These are phyloP conservation scores for Tilletiopsis washingtonensis DNA, from an alignment of 1,284 basidiomycete genomes.

Conservation along the genomic window DNA sequence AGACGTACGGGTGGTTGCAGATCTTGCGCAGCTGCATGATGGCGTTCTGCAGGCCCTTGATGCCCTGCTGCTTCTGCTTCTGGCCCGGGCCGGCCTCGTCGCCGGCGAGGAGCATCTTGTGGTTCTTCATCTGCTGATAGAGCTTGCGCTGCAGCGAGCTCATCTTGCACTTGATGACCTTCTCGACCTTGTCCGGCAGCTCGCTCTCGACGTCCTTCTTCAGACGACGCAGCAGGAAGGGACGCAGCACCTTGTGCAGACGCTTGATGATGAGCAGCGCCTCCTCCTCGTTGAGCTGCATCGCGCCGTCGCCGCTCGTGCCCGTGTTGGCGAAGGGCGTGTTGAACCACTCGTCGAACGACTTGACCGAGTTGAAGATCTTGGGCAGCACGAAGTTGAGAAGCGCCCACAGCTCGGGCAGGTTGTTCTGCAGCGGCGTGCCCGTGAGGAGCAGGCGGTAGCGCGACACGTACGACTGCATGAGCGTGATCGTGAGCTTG, in stretches of 20 bases:
- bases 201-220: slow-evolving; percentile 99
- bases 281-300: slow-evolving; percentile 99
- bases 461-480: slow-evolving; percentile 83
- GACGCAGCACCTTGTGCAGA: slow-evolving; percentile 93
- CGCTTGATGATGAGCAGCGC: slow-evolving; percentile 93
- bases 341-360: slow-evolving; percentile 99
- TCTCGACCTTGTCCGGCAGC: slow-evolving; percentile 97
- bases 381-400: slow-evolving; percentile 97
- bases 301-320: slow-evolving; percentile 62
- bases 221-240: slow-evolving; percentile 87
- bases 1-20: slow-evolving; percentile 74
- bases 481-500: slow-evolving; percentile 86
- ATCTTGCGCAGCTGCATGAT: slow-evolving; percentile 99
- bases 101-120: slow-evolving; percentile 67
- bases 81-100: slow-evolving; percentile 33
- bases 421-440: slow-evolving; percentile 96
- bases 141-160: slow-evolving; percentile 86
- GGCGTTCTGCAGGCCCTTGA: slow-evolving; percentile 73
- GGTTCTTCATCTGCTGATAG: slow-evolving; percentile 96
- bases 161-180: slow-evolving; percentile 98
- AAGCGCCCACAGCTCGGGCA: slow-evolving; percentile 94
- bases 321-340: slow-evolving; percentile 98
- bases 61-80: slow-evolving; percentile 41
- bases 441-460: slow-evolving; percentile 95
- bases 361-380: slow-evolving; percentile 98